phyloP scores from a whole-genome alignment of 2,329 filamentous ascomycete species.

The Myriosclerotinia duriaeana region DNA sequence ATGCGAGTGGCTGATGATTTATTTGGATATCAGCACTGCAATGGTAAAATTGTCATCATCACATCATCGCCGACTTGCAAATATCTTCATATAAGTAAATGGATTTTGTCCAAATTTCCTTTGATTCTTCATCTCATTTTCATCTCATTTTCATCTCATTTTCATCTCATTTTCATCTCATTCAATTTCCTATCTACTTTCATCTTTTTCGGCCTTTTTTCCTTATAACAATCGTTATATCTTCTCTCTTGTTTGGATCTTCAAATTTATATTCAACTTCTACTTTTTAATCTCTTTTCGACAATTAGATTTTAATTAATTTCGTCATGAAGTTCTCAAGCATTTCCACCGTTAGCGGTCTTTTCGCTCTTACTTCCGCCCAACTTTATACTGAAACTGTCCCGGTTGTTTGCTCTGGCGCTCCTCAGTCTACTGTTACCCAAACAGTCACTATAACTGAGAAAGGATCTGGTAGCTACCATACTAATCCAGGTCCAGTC shows the following conservation, averaged over 20 bases:
- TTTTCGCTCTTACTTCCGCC: slow-evolving; percentile 28
- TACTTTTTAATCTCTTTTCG: background rate
- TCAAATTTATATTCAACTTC: background rate
- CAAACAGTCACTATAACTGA: slow-evolving; percentile 1
- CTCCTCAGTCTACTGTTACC: background rate
- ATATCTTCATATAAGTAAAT: slow-evolving; percentile 15
- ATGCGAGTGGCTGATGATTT: slow-evolving; percentile 5
- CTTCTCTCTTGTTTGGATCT: background rate
- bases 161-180: slow-evolving; percentile 14
- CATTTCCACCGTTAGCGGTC: slow-evolving; percentile 24
- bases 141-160: slow-evolving; percentile 20
- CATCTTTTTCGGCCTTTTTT: background rate
- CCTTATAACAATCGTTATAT: slow-evolving; percentile 8
- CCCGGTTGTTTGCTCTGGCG: background rate
- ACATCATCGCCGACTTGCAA: background rate
- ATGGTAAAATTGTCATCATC: background rate
- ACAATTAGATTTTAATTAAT: background rate
- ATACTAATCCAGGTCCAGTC: background rate
- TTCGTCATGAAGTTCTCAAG: slow-evolving; percentile 34
- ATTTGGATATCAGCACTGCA: slow-evolving; percentile 5
- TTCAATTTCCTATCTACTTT: slow-evolving; percentile 12
- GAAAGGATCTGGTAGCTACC: background rate
- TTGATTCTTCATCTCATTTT: slow-evolving; percentile 18
- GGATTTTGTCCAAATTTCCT: background rate
- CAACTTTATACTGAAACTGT: slow-evolving; percentile 20